phyloP scores from a whole-genome alignment of 148 eudicot genomes.

The Amaranthus palmeri region DNA sequence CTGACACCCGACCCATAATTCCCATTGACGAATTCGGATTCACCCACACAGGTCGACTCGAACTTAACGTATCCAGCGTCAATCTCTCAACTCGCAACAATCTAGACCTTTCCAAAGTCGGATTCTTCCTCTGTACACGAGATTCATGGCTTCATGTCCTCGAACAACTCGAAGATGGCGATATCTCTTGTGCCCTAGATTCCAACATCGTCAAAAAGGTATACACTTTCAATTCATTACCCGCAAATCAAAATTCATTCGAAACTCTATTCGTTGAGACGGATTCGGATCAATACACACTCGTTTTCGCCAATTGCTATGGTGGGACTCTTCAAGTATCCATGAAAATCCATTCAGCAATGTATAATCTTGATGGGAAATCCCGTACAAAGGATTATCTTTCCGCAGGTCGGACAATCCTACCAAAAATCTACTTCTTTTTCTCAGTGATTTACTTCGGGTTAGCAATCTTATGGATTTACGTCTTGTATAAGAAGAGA shows the following conservation, averaged over 20 bases:
- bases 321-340: constrained; percentile 31
- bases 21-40: constrained; percentile 83
- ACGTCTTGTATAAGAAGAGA: constrained; percentile 37
- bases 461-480: constrained; percentile 36
- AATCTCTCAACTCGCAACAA: constrained; percentile 30
- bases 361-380: constrained; percentile 62
- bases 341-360: constrained; percentile 48
- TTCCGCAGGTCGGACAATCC: constrained; percentile 54
- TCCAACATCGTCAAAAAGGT: constrained; percentile 36
- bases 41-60: constrained; percentile 61
- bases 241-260: constrained; percentile 15
- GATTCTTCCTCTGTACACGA: constrained; percentile 66
- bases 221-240: constrained; percentile 38
- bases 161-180: constrained; percentile 49
- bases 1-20: constrained; percentile 56
- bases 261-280: constrained; percentile 21
- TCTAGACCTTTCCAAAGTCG: constrained; percentile 41
- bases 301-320: constrained; percentile 63
- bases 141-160: constrained; percentile 59
- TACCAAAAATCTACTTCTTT: constrained; percentile 51
- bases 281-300: constrained; percentile 58
- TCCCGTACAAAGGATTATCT: constrained; percentile 45
- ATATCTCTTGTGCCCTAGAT: constrained; percentile 46
- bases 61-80: constrained; percentile 53
- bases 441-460: constrained; percentile 40